These are phyloP conservation scores for Talaromyces piceae DNA, from an alignment of 2,329 filamentous ascomycete species.

Conservation along the genomic window DNA sequence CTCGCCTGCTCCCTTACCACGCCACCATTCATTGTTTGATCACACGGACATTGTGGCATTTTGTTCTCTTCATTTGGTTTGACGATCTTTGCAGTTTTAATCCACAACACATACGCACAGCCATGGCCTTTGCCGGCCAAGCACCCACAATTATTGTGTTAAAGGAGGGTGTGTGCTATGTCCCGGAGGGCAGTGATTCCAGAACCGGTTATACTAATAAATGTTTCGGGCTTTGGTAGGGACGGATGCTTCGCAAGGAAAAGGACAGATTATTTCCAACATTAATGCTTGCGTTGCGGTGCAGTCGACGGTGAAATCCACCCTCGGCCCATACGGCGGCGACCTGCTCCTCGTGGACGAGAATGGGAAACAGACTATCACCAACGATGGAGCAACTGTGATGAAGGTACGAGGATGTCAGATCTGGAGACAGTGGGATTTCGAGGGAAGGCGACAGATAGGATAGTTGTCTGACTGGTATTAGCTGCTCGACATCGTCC, in stretches of 20 bases:
- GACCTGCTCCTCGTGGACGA: slow-evolving; percentile 92
- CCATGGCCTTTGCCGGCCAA: slow-evolving; percentile 95
- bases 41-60: background rate
- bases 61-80: slow-evolving; percentile 11
- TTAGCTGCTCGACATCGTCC: slow-evolving; percentile 97
- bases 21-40: slow-evolving; percentile 1
- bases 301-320: slow-evolving; percentile 91
- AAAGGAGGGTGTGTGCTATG: slow-evolving; percentile 70
- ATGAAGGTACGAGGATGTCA: slow-evolving; percentile 69
- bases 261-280: slow-evolving; percentile 93
- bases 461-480: too few relatives aligned
- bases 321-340: slow-evolving; percentile 91
- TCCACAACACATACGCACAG: slow-evolving; percentile 13
- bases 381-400: slow-evolving; percentile 96
- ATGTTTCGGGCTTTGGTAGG: slow-evolving; percentile 47
- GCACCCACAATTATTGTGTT: slow-evolving; percentile 97
- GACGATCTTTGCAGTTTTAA: slow-evolving; percentile 7
- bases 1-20: slow-evolving; percentile 1
- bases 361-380: slow-evolving; percentile 95
- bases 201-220: slow-evolving; percentile 14
- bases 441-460: too few relatives aligned
- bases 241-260: slow-evolving; percentile 94
- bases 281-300: slow-evolving; percentile 98
- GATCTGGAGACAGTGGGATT: too few relatives aligned
- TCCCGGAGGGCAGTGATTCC: slow-evolving; percentile 16